phyloP scores from a whole-genome alignment of 1,284 basidiomycete genomes.

The Puccinia horiana region DNA sequence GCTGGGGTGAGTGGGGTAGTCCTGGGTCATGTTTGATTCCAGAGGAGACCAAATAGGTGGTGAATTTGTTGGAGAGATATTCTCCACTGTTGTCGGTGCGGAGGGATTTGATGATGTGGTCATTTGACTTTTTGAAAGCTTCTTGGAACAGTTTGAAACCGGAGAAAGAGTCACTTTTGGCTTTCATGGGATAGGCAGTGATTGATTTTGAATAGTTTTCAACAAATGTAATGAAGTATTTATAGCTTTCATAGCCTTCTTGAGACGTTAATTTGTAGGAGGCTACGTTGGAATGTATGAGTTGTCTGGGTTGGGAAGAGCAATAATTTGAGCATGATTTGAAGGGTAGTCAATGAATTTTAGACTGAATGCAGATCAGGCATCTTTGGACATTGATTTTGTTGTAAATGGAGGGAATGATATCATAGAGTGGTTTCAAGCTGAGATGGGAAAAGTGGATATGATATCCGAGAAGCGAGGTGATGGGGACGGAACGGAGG shows the following conservation, averaged over 20 bases:
- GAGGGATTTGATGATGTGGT: slow-evolving; percentile 6
- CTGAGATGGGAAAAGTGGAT: background rate
- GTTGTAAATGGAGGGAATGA: background rate
- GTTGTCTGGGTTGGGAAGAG: background rate
- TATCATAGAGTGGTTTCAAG: slow-evolving; percentile 1
- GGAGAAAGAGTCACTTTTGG: background rate
- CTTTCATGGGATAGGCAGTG: background rate
- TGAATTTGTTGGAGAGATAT: background rate
- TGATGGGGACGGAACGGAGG: background rate
- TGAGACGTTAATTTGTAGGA: background rate
- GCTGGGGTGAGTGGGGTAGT: background rate
- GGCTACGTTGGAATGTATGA: slow-evolving; percentile 20
- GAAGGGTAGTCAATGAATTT: background rate
- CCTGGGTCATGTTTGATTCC: background rate
- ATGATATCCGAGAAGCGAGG: background rate
- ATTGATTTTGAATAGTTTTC: background rate
- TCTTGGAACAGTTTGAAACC: slow-evolving; percentile 58
- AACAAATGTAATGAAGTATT: slow-evolving; percentile 2
- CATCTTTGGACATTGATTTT: slow-evolving; percentile 9
- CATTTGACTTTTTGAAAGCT: slow-evolving; percentile 53
- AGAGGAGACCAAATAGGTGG: background rate
- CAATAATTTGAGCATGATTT: background rate
- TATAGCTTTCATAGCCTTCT: slow-evolving; percentile 1
- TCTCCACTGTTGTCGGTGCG: background rate
- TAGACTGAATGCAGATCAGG: background rate